Evolutionary conservation across 2,329 filamentous ascomycete genomes (phyloP).

Genomic region (Pyrenochaeta sp.): DNA sequence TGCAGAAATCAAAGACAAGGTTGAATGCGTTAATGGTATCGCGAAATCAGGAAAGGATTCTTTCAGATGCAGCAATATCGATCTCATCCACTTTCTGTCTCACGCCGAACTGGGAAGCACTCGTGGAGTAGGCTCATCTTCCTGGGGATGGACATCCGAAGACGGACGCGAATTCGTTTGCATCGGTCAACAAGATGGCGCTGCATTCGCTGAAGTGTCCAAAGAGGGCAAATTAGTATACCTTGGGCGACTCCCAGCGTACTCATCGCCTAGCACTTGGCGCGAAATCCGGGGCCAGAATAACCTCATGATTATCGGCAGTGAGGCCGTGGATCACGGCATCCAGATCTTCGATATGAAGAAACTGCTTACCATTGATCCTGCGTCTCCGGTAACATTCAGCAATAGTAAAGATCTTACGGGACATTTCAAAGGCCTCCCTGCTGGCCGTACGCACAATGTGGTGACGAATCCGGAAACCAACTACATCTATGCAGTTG

Average conservation of each 20-base stretch:
- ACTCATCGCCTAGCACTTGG: conserved; percentile 57
- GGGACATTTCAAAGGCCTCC: conserved; percentile 46
- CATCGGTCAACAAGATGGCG: conserved; percentile 62
- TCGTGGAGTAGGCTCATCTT: too few species aligned
- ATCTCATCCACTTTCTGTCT: conserved; percentile 64
- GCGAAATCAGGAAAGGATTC: conserved; percentile 44
- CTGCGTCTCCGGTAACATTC: conserved; percentile 45
- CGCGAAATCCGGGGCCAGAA: conserved; percentile 60
- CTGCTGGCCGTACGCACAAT: conserved; percentile 47
- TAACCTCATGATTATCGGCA: conserved; percentile 54
- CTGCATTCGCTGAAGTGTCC: conserved; percentile 62
- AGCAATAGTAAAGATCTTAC: conserved; percentile 41
- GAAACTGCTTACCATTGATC: conserved; percentile 49
- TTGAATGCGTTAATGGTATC: conserved; percentile 48
- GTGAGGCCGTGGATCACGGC: conserved; percentile 56
- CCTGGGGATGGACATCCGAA: conserved; percentile 58
- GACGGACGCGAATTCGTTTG: conserved; percentile 63
- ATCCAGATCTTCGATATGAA: conserved; percentile 71
- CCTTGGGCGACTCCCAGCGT: conserved; percentile 61
- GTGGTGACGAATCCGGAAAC: conserved; percentile 47
- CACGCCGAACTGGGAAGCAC: conserved; percentile 62
- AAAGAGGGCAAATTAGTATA: conserved; percentile 60
- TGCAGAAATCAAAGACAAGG: conserved; percentile 40
- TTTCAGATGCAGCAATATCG: conserved; percentile 52
- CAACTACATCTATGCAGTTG: conserved; percentile 50